Evolutionary conservation across 106 monocot species (phyloP).

Genomic region (Dendrobium officinale): DNA sequence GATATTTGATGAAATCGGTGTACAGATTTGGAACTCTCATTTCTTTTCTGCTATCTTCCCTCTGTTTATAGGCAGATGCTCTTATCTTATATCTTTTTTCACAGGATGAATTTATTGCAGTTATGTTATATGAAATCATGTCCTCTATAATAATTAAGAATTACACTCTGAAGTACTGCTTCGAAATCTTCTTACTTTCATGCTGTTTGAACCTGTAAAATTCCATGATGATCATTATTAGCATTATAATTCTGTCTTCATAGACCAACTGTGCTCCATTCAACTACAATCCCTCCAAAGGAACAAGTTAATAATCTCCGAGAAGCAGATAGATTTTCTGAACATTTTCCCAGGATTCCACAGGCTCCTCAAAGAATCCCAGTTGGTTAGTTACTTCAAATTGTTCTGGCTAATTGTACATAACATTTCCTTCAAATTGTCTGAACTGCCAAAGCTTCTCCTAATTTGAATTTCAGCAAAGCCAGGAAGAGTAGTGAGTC

Average conservation of each 20-base stretch:
- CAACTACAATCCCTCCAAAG: conserved; percentile 50
- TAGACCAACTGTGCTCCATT: conserved; percentile 75
- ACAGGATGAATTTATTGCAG: too few species aligned
- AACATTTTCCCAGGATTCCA: conserved; percentile 17
- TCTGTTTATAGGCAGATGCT: too few species aligned
- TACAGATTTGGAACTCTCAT: too few species aligned
- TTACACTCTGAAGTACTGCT: too few species aligned
- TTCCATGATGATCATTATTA: too few species aligned
- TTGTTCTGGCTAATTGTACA: neutral
- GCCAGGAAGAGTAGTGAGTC: neutral
- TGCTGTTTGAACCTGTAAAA: too few species aligned
- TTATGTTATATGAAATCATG: too few species aligned
- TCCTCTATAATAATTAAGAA: too few species aligned
- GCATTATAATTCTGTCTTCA: neutral
- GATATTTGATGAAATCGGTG: too few species aligned
- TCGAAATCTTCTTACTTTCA: too few species aligned
- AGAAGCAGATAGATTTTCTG: conserved; percentile 18
- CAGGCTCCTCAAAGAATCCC: conserved; percentile 43
- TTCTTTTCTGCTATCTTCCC: too few species aligned
- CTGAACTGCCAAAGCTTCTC: neutral
- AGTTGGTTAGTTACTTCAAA: conserved; percentile 22
- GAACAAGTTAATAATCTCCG: conserved; percentile 19
- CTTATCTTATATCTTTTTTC: too few species aligned
- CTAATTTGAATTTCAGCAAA: neutral
- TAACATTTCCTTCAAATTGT: neutral